Evolutionary conservation across 177 flowering plant genomes (phyloP).

Genomic region (Vitis hybrid): DNA sequence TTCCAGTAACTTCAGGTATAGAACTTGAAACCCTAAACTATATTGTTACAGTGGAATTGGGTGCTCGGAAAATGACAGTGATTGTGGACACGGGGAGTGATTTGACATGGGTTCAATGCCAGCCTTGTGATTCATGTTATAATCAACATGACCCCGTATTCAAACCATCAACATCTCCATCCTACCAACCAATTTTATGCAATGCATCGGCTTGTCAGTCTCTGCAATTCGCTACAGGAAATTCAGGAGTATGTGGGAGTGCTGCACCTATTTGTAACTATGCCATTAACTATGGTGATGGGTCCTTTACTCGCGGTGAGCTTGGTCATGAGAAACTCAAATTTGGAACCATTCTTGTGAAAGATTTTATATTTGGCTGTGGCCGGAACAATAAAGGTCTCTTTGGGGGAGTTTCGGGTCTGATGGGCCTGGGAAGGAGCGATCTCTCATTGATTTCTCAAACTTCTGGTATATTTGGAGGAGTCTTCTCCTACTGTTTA

Average conservation of each 20-base stretch:
- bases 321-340: slow-evolving; percentile 48
- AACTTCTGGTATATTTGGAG: slow-evolving; percentile 47
- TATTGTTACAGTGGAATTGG: slow-evolving; percentile 58
- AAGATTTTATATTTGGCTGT: slow-evolving; percentile 74
- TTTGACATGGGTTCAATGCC: slow-evolving; percentile 90
- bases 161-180: slow-evolving; percentile 53
- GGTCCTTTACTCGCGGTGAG: slow-evolving; percentile 76
- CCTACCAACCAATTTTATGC: slow-evolving; percentile 57
- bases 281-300: slow-evolving; percentile 71
- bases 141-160: slow-evolving; percentile 72
- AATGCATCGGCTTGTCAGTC: slow-evolving; percentile 57
- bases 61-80: slow-evolving; percentile 52
- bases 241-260: slow-evolving; percentile 41
- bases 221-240: slow-evolving; percentile 54
- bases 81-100: slow-evolving; percentile 93
- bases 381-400: slow-evolving; percentile 74
- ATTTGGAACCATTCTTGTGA: slow-evolving; percentile 40
- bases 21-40: slow-evolving; percentile 68
- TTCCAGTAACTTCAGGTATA: slow-evolving; percentile 65
- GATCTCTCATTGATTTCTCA: slow-evolving; percentile 68
- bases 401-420: slow-evolving; percentile 76
- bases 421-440: slow-evolving; percentile 78
- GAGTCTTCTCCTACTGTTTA: slow-evolving; percentile 86
- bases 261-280: slow-evolving; percentile 49
- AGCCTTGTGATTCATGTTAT: slow-evolving; percentile 75